Conservation (phyloP, 768 basidiomycete genomes). For the Rhodocollybia butyracea region DNA sequence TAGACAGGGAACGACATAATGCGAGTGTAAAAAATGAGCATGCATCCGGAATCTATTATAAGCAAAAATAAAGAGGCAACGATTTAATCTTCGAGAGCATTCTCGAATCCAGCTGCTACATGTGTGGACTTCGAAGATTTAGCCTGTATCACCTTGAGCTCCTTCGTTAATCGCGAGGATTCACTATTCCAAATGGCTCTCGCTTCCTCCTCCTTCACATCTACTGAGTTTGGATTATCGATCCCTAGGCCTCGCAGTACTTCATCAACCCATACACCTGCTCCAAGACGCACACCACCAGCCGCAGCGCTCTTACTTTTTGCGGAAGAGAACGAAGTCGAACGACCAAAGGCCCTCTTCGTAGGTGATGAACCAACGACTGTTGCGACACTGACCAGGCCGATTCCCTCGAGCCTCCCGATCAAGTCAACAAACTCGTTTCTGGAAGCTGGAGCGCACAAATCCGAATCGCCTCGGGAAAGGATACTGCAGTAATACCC, state of each 20-base stretch:
- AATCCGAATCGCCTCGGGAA: conserved; percentile 46
- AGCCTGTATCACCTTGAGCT: conserved; percentile 1
- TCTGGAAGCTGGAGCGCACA: conserved; percentile 64
- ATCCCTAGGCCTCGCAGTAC: conserved; percentile 65
- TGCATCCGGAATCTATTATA: not conserved
- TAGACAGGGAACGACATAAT: not conserved
- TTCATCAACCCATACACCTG: conserved; percentile 67
- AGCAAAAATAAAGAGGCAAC: not conserved
- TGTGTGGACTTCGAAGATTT: not conserved
- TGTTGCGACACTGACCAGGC: conserved; percentile 48
- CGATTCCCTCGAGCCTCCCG: conserved; percentile 70
- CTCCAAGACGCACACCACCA: conserved; percentile 51
- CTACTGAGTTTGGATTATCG: conserved; percentile 21
- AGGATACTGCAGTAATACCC: conserved; percentile 61
- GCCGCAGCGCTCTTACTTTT: conserved; percentile 31
- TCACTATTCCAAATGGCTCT: conserved; percentile 19
- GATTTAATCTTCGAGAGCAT: conserved; percentile 9
- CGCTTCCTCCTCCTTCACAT: conserved; percentile 49
- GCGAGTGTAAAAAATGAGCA: not conserved
- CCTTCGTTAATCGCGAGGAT: conserved; percentile 7
- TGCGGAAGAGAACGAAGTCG: conserved; percentile 49
- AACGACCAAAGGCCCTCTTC: conserved; percentile 52
- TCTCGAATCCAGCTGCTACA: not conserved
- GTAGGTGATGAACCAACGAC: conserved; percentile 34
- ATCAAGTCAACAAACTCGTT: conserved; percentile 76